Conservation (phyloP, 805 yeast genomes). For the Starmerella geochares region DNA sequence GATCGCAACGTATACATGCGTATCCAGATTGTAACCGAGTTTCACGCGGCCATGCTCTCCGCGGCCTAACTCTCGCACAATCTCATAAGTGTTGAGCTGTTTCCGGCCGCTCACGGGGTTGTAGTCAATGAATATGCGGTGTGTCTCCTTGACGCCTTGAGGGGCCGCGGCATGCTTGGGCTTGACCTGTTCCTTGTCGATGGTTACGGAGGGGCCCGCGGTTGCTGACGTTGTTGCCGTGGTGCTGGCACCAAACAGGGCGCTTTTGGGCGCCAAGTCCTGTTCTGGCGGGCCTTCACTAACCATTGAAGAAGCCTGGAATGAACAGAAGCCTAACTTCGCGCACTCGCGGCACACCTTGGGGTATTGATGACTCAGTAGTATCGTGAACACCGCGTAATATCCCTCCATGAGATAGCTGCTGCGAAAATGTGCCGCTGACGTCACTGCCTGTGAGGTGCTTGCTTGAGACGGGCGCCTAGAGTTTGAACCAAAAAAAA, state of each 20-base stretch:
- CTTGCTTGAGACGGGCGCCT: too few species aligned
- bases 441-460: background rate
- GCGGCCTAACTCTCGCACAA: constrained; percentile 72
- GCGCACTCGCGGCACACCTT: background rate
- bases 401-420: background rate
- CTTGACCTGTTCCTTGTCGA: background rate
- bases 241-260: background rate
- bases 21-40: constrained; percentile 64
- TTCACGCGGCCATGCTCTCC: constrained; percentile 99
- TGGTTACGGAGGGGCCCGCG: background rate
- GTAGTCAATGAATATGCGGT: constrained; percentile 66
- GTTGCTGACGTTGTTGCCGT: constrained; percentile 1
- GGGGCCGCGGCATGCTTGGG: constrained; percentile 3
- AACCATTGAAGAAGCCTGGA: constrained; percentile 3
- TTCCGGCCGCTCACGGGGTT: constrained; percentile 70
- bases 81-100: constrained; percentile 80
- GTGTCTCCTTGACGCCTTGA: constrained; percentile 65
- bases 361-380: constrained; percentile 7
- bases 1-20: constrained; percentile 64
- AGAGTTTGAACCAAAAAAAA: too few species aligned
- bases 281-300: constrained; percentile 1
- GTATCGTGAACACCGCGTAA: constrained; percentile 1
- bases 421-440: background rate
- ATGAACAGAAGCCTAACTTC: background rate
- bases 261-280: background rate